These are phyloP conservation scores for Gillenia trifoliata DNA, from an alignment of 306 rosid species.

Conservation along the genomic window DNA sequence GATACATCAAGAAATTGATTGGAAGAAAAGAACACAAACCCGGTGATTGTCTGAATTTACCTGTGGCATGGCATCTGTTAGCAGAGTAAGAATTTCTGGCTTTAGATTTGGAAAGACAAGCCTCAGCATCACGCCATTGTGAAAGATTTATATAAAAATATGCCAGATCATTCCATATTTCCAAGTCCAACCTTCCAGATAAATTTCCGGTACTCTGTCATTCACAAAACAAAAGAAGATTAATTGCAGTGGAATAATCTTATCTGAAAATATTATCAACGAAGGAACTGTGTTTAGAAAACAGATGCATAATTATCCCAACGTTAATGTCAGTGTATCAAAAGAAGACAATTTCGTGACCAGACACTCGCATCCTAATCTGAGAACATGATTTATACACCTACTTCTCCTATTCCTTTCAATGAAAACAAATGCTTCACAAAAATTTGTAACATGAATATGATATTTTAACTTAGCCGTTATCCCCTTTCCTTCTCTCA, in stretches of 20 bases:
- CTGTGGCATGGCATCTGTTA: slow-evolving; percentile 60
- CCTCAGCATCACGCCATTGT: slow-evolving; percentile 71
- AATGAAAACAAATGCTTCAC: neutral
- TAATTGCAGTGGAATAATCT: neutral
- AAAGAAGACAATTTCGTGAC: neutral
- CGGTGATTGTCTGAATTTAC: slow-evolving; percentile 25
- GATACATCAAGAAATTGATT: neutral
- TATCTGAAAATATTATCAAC: neutral
- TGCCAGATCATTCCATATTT: slow-evolving; percentile 86
- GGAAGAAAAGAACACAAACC: slow-evolving; percentile 1
- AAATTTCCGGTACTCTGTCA: slow-evolving; percentile 50
- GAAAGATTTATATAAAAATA: slow-evolving; percentile 58
- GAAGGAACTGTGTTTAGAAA: neutral
- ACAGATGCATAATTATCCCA: neutral
- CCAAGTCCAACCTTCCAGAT: slow-evolving; percentile 61
- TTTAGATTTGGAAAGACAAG: slow-evolving; percentile 73
- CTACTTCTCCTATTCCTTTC: neutral
- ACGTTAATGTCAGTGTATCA: neutral
- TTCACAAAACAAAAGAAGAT: neutral
- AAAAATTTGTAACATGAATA: neutral
- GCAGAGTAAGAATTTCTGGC: slow-evolving; percentile 55
- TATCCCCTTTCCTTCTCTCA: neutral
- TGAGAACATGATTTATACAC: neutral
- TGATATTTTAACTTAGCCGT: neutral
- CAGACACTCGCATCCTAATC: neutral